A percentile compares a stretch with the other conserved stretches of the same genome.
These are phyloP conservation scores for Flaveria robusta DNA, from an alignment of 129 eudicot species.

Conservation along the genomic window DNA sequence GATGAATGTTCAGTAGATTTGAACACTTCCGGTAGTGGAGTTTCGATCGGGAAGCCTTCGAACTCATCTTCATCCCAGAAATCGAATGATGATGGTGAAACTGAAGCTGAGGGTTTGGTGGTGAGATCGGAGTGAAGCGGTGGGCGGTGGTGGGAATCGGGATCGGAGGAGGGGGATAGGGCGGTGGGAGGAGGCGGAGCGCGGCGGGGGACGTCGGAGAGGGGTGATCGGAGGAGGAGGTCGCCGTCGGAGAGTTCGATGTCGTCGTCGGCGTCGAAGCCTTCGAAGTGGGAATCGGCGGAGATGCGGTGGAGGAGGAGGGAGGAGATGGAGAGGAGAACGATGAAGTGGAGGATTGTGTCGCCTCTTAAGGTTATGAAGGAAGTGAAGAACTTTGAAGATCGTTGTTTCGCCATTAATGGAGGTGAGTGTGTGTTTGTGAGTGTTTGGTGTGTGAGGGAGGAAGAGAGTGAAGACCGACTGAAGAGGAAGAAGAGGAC, in stretches of 20 bases:
- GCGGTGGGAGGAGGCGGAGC: constrained; percentile 56
- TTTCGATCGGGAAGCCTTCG: constrained; percentile 65
- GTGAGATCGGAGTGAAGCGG: constrained; percentile 45
- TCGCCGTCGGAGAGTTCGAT: constrained; percentile 32
- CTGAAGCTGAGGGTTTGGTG: constrained; percentile 29
- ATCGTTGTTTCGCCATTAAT: constrained; percentile 34
- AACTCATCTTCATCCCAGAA: constrained; percentile 97
- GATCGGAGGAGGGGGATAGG: constrained; percentile 47
- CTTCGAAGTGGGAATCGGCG: constrained; percentile 71
- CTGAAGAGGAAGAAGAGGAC: not conserved
- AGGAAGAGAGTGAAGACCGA: no score
- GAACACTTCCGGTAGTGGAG: constrained; percentile 29
- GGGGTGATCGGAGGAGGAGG: constrained; percentile 20
- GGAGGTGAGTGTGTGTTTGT: not conserved
- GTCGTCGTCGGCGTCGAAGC: constrained; percentile 90
- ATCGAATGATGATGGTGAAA: constrained; percentile 52
- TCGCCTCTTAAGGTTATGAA: constrained; percentile 49
- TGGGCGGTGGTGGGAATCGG: constrained; percentile 13
- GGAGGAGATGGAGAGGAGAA: constrained; percentile 54
- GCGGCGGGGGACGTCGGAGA: constrained; percentile 51
- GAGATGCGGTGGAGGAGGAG: constrained; percentile 56
- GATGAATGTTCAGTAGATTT: constrained; percentile 39
- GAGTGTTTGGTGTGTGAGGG: not conserved
- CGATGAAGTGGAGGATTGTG: constrained; percentile 49
- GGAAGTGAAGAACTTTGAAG: constrained; percentile 37